Evolutionary conservation across 2,329 filamentous ascomycete species (phyloP).

Genomic region (Zarea fungicola): DNA sequence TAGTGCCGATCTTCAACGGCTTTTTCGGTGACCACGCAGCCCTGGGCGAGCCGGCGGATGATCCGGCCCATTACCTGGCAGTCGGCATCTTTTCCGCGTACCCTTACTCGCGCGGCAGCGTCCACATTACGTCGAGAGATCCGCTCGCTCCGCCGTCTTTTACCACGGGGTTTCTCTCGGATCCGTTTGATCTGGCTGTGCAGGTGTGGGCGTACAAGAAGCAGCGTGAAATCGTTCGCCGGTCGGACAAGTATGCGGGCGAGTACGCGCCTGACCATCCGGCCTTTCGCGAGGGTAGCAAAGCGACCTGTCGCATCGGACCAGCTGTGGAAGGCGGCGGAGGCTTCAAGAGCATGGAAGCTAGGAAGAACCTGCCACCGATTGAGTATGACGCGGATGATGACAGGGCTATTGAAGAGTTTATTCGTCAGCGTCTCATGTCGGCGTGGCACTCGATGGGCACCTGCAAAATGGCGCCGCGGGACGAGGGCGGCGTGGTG

Average conservation of each 20-base stretch:
- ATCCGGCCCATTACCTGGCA: constrained; percentile 42
- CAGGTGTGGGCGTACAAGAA: constrained; percentile 61
- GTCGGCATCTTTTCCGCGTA: constrained; percentile 50
- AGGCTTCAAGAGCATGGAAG: constrained; percentile 32
- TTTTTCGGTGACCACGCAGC: constrained; percentile 24
- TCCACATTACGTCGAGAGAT: constrained; percentile 44
- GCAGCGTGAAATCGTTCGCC: constrained; percentile 52
- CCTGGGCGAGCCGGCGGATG: constrained; percentile 26
- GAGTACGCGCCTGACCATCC: constrained; percentile 38
- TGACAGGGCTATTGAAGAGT: constrained; percentile 39
- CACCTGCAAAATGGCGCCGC: constrained; percentile 37
- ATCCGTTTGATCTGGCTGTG: constrained; percentile 46
- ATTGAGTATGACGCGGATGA: constrained; percentile 44
- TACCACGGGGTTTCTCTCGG: constrained; percentile 45
- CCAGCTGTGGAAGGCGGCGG: constrained; percentile 32
- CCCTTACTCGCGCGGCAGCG: constrained; percentile 53
- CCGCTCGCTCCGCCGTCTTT: constrained; percentile 38
- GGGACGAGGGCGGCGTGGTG: constrained; percentile 34
- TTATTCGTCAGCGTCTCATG: constrained; percentile 29
- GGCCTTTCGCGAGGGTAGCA: constrained; percentile 33
- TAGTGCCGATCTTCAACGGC: constrained; percentile 19
- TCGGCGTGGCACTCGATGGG: constrained; percentile 40
- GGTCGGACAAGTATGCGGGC: constrained; percentile 47
- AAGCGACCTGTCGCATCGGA: constrained; percentile 39
- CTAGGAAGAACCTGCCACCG: constrained; percentile 26